Conservation (phyloP, 2,329 filamentous ascomycete species). For the Penicillium rolfsii region DNA sequence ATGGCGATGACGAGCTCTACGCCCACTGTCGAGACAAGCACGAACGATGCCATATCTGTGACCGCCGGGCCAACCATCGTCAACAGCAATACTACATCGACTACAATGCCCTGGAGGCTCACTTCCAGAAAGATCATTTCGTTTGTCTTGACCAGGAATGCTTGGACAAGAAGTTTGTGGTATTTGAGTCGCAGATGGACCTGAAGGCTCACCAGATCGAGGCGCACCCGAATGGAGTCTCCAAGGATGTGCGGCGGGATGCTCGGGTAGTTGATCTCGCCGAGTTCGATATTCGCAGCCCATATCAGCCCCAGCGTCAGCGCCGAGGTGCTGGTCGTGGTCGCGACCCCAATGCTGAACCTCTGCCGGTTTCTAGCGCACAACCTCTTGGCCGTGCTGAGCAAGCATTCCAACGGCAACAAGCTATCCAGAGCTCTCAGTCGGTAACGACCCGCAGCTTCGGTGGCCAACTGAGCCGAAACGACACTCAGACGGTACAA, state of each 20-base stretch:
- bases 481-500: slow-evolving; percentile 51
- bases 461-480: slow-evolving; percentile 75
- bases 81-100: slow-evolving; percentile 89
- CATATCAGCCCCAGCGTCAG: slow-evolving; percentile 67
- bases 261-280: slow-evolving; percentile 85
- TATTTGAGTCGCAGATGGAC: slow-evolving; percentile 93
- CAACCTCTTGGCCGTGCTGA: slow-evolving; percentile 84
- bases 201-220: slow-evolving; percentile 90
- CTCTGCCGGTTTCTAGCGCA: slow-evolving; percentile 73
- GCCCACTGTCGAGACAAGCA: slow-evolving; percentile 92
- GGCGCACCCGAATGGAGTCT: slow-evolving; percentile 75
- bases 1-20: slow-evolving; percentile 93
- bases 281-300: slow-evolving; percentile 75
- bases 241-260: slow-evolving; percentile 82
- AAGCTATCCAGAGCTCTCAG: slow-evolving; percentile 87
- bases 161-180: slow-evolving; percentile 94
- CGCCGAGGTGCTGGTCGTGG: slow-evolving; percentile 68
- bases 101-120: slow-evolving; percentile 81
- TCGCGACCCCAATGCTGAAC: slow-evolving; percentile 83
- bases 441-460: slow-evolving; percentile 79
- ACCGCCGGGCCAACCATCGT: slow-evolving; percentile 64
- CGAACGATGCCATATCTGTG: slow-evolving; percentile 93
- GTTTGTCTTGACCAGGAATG: slow-evolving; percentile 84
- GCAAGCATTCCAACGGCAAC: slow-evolving; percentile 85
- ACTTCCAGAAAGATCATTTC: slow-evolving; percentile 87